A percentile compares a stretch with the other conserved stretches of the same genome.
These are phyloP conservation scores for Agarophyton chilense DNA, from an alignment of 23 red algal species.

Conservation along the genomic window DNA sequence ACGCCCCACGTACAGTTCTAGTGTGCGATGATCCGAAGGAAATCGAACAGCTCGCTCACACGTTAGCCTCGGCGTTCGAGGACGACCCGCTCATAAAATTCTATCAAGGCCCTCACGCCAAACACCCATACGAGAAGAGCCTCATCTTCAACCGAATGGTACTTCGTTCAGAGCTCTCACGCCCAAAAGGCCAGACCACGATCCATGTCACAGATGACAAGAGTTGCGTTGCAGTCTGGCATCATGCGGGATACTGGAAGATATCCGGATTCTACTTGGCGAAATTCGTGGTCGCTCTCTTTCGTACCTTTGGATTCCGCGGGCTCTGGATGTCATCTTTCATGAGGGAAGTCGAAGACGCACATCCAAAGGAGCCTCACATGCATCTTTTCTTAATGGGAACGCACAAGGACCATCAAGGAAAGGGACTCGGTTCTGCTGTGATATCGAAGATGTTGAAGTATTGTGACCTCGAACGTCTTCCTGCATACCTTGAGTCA, in stretches of 20 bases:
- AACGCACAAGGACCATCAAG: conserved; percentile 13
- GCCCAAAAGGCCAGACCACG: neutral
- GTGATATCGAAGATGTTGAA: conserved; percentile 9
- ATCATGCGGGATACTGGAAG: neutral
- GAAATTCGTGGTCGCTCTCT: neutral
- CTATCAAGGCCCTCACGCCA: neutral
- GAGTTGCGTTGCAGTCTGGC: neutral
- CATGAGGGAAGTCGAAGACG: neutral
- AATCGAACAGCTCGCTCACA: neutral
- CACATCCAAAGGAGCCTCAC: conserved; percentile 9
- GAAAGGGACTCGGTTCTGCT: neutral
- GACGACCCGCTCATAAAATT: neutral
- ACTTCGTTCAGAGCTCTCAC: neutral
- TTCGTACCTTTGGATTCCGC: neutral
- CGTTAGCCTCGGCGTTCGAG: neutral
- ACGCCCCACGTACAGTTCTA: neutral
- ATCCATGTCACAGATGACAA: conserved; percentile 16
- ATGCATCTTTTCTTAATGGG: conserved; percentile 12
- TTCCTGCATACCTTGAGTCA: neutral
- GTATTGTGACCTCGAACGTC: conserved; percentile 1
- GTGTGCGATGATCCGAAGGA: conserved; percentile 1
- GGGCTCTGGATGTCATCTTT: neutral
- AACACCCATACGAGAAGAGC: neutral
- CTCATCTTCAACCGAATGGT: conserved; percentile 7
- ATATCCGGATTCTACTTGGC: neutral